Evolutionary conservation across 2,329 filamentous ascomycete species (phyloP).

Genomic region (Meredithiella fracta): DNA sequence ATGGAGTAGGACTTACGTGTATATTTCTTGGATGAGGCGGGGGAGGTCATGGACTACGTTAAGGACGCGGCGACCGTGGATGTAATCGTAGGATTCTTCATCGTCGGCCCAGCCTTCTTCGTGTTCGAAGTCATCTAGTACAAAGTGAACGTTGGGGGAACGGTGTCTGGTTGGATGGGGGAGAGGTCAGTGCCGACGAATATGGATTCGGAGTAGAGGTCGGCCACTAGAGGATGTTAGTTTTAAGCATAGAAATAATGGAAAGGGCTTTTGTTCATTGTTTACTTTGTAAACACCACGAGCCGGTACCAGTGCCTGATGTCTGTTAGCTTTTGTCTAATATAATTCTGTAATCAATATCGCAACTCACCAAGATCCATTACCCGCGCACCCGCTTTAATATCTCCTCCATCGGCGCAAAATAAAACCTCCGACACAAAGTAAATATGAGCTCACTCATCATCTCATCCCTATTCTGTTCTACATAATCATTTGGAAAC

Average conservation of each 20-base stretch:
- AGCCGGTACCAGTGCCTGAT: constrained; percentile 33
- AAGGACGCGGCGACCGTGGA: constrained; percentile 32
- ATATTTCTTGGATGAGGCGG: constrained; percentile 27
- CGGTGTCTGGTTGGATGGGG: constrained; percentile 35
- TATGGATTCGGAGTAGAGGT: constrained; percentile 27
- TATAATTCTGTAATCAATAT: not conserved
- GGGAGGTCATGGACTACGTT: constrained; percentile 28
- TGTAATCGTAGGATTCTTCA: constrained; percentile 30
- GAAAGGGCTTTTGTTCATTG: constrained; percentile 9
- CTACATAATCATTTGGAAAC: constrained; percentile 28
- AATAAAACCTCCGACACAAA: constrained; percentile 26
- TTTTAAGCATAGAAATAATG: constrained; percentile 33
- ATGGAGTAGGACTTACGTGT: constrained; percentile 22
- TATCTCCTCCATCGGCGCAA: constrained; percentile 26
- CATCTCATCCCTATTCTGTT: constrained; percentile 27
- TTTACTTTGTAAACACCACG: constrained; percentile 35
- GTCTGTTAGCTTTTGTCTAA: not conserved
- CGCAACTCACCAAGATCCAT: constrained; percentile 31
- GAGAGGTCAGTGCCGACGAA: constrained; percentile 35
- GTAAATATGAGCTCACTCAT: constrained; percentile 26
- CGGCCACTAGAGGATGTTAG: constrained; percentile 32
- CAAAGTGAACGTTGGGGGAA: constrained; percentile 36
- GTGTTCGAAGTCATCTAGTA: constrained; percentile 36
- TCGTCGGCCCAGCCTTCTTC: constrained; percentile 33
- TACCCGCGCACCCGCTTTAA: constrained; percentile 24